Conservation (phyloP, 306 rosid genomes). For the Macrotyloma uniflorum region DNA sequence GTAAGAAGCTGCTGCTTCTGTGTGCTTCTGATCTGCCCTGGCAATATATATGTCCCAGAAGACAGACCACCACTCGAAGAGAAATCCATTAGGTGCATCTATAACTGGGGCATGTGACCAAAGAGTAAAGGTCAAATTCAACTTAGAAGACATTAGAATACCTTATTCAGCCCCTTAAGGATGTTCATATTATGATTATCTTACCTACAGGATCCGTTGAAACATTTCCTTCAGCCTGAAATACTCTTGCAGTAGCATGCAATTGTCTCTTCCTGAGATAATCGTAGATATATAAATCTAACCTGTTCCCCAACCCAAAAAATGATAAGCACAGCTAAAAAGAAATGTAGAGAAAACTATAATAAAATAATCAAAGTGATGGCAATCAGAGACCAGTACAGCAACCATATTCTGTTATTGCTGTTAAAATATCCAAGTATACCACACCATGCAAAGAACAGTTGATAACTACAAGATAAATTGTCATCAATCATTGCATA, state of each 20-base stretch:
- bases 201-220: conserved; percentile 64
- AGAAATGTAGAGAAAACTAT: background rate
- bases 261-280: conserved; percentile 71
- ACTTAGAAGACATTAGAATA: conserved; percentile 7
- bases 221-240: conserved; percentile 69
- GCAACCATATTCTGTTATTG: background rate
- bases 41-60: conserved; percentile 76
- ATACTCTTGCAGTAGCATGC: conserved; percentile 67
- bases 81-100: conserved; percentile 78
- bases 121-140: conserved; percentile 30
- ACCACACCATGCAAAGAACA: background rate
- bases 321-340: background rate
- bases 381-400: background rate
- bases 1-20: conserved; percentile 70
- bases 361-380: conserved; percentile 21
- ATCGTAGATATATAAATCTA: conserved; percentile 72
- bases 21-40: conserved; percentile 57
- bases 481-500: background rate
- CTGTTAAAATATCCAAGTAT: background rate
- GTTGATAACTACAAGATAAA: background rate
- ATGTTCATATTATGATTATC: conserved; percentile 28
- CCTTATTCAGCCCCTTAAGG: background rate
- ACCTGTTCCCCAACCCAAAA: conserved; percentile 49
- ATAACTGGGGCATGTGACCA: conserved; percentile 54
- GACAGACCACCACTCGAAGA: conserved; percentile 93